Conservation (phyloP, 345 rosid genomes). For the Hypericum androsaemum region DNA sequence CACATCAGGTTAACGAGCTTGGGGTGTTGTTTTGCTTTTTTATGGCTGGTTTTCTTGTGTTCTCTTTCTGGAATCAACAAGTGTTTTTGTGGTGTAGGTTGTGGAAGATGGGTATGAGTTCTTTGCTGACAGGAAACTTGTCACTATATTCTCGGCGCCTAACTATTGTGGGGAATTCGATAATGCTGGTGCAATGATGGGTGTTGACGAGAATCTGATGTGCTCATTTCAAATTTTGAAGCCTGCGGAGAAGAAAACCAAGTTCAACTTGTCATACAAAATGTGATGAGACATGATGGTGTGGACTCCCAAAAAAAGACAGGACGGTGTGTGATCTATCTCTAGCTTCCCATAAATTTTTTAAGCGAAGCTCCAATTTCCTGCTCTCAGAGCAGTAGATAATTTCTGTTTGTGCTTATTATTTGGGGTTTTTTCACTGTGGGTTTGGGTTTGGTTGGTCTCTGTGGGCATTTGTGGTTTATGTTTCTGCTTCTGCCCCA, state of each 20-base stretch:
- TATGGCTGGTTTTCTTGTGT: not conserved
- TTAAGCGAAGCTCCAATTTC: not conserved
- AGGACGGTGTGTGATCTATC: not conserved
- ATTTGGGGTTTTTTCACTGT: too few species aligned
- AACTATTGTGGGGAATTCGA: slow-evolving; percentile 97
- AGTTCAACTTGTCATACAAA: slow-evolving; percentile 41
- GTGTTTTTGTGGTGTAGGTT: slow-evolving; percentile 35
- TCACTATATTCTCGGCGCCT: slow-evolving; percentile 90
- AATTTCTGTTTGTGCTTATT: too few species aligned
- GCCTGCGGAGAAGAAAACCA: slow-evolving; percentile 51
- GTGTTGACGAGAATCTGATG: slow-evolving; percentile 71
- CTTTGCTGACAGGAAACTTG: slow-evolving; percentile 89
- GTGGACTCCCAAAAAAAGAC: too few species aligned
- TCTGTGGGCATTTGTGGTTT: too few species aligned
- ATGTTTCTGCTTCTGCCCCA: too few species aligned
- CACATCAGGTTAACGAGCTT: slow-evolving; percentile 62
- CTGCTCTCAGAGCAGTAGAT: not conserved
- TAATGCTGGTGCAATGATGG: slow-evolving; percentile 99
- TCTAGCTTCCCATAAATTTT: not conserved
- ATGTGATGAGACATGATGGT: slow-evolving; percentile 24
- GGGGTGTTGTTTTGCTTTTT: not conserved
- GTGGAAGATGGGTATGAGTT: slow-evolving; percentile 98
- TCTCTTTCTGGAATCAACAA: slow-evolving; percentile 7
- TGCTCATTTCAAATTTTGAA: slow-evolving; percentile 96
- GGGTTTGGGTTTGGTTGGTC: too few species aligned